These are phyloP conservation scores for Acanthamoeba royreba DNA, from an alignment of 208 protist genomes.

Conservation along the genomic window DNA sequence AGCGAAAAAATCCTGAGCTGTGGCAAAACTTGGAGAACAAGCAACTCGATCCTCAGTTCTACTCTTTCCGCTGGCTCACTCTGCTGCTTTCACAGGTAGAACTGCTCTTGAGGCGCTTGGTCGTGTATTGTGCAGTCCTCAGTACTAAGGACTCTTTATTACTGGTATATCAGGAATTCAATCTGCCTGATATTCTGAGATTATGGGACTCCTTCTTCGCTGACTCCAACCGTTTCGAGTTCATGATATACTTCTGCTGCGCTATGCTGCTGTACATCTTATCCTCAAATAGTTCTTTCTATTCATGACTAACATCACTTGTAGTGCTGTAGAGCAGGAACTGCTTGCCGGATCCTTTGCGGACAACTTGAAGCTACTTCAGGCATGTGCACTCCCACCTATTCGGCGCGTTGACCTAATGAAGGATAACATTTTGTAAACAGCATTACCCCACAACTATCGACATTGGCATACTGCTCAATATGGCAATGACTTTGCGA, in stretches of 20 bases:
- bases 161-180: slow-evolving; percentile 71
- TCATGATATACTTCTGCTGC: slow-evolving; percentile 70
- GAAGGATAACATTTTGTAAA: background rate
- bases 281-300: background rate
- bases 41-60: slow-evolving; percentile 68
- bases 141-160: too few species aligned
- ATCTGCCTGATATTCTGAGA: slow-evolving; percentile 79
- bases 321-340: slow-evolving; percentile 52
- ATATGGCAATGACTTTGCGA: background rate
- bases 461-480: background rate
- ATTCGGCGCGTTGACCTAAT: background rate
- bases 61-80: slow-evolving; percentile 78
- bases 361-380: slow-evolving; percentile 66
- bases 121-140: too few species aligned
- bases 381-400: slow-evolving; percentile 28
- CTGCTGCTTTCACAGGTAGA: slow-evolving; percentile 69
- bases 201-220: slow-evolving; percentile 84
- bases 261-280: slow-evolving; percentile 68
- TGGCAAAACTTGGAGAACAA: slow-evolving; percentile 40
- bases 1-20: slow-evolving; percentile 17
- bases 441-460: background rate
- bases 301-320: background rate
- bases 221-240: slow-evolving; percentile 71
- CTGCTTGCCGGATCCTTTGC: slow-evolving; percentile 59
- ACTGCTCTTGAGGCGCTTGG: too few species aligned